These are phyloP conservation scores for Microsporum audouinii DNA, from an alignment of 2,329 filamentous ascomycete genomes.

Conservation along the genomic window DNA sequence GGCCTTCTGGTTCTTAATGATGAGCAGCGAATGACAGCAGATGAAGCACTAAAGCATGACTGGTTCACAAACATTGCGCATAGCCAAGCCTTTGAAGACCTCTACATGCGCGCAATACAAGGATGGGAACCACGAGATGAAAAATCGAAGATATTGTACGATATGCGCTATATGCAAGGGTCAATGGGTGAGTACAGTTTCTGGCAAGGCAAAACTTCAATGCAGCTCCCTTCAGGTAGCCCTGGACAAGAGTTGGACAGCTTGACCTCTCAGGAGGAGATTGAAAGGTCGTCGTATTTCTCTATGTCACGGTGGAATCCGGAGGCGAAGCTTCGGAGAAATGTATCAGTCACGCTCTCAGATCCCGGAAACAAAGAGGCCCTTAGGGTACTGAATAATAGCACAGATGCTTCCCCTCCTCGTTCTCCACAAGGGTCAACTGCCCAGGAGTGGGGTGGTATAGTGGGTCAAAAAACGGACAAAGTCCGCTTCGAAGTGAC, in stretches of 20 bases:
- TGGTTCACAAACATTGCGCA: conserved; percentile 48
- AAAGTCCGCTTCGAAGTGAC: background rate
- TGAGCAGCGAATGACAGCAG: conserved; percentile 39
- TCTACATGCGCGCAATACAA: conserved; percentile 40
- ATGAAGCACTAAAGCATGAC: conserved; percentile 41
- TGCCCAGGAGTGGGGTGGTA: background rate
- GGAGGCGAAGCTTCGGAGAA: background rate
- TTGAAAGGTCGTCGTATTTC: background rate
- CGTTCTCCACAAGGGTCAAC: background rate
- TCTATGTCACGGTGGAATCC: background rate
- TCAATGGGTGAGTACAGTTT: conserved; percentile 4
- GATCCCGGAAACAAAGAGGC: background rate
- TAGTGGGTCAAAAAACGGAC: background rate
- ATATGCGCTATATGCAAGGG: background rate
- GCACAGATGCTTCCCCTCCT: background rate
- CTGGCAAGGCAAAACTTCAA: background rate
- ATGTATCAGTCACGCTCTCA: background rate
- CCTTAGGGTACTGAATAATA: background rate
- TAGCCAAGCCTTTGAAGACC: conserved; percentile 36
- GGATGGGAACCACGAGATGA: conserved; percentile 39
- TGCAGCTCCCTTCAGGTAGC: background rate
- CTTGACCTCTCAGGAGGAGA: background rate
- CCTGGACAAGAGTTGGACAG: background rate
- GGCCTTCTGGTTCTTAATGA: conserved; percentile 42
- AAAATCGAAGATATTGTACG: background rate